These are phyloP conservation scores for Auricularia sp. DNA, from an alignment of 768 basidiomycete genomes.

Conservation along the genomic window DNA sequence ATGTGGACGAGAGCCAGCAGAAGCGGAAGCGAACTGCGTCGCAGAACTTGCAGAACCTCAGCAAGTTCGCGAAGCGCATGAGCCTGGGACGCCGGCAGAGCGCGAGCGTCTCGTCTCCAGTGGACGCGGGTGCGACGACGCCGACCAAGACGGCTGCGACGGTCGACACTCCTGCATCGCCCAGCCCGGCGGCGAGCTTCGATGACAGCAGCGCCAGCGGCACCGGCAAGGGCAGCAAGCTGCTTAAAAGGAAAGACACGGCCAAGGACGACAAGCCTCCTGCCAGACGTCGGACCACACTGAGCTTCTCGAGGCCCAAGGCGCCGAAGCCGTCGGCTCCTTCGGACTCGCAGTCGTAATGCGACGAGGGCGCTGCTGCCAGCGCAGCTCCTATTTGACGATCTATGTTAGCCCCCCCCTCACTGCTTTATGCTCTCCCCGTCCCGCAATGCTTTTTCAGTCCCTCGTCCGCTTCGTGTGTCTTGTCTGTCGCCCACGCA, in stretches of 20 bases:
- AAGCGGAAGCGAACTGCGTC: conserved; percentile 75
- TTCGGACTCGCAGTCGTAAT: neutral
- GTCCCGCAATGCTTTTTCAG: neutral
- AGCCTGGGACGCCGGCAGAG: neutral
- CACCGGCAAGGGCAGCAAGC: neutral
- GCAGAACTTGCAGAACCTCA: conserved; percentile 85
- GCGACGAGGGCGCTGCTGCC: too few relatives aligned
- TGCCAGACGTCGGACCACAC: neutral
- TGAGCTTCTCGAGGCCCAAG: conserved; percentile 2
- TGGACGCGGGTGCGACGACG: neutral
- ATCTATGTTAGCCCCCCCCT: neutral
- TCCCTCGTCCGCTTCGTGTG: neutral
- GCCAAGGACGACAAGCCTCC: conserved; percentile 8
- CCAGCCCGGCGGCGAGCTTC: neutral
- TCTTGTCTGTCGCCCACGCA: neutral
- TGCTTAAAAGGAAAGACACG: neutral
- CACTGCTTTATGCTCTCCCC: neutral
- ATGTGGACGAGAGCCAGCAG: conserved; percentile 53
- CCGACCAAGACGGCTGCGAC: neutral
- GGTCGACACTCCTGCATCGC: neutral
- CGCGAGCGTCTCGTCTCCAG: neutral
- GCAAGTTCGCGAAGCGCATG: conserved; percentile 52
- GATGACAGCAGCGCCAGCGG: neutral
- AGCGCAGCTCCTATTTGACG: neutral
- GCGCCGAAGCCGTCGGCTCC: neutral